These are phyloP conservation scores for Naganishia cerealis DNA, from an alignment of 1,284 basidiomycete genomes.

Conservation along the genomic window DNA sequence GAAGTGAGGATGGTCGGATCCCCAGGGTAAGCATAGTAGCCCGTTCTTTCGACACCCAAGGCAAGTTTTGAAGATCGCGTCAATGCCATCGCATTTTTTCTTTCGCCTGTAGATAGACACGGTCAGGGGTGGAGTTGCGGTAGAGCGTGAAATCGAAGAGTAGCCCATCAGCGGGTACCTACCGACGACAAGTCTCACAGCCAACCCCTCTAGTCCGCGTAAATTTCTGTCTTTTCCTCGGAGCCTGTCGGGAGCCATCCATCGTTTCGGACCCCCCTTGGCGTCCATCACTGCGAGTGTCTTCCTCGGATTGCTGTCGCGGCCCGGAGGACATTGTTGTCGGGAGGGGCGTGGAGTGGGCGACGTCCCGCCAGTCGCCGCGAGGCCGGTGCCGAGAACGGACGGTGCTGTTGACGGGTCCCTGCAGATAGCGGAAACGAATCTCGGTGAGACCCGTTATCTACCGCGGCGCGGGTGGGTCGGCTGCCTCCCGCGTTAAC, in stretches of 20 bases:
- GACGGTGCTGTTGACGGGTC: not conserved
- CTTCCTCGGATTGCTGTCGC: not conserved
- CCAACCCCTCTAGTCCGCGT: constrained; percentile 23
- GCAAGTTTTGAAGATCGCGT: constrained; percentile 26
- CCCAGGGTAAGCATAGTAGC: constrained; percentile 18
- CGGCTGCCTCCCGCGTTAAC: not conserved
- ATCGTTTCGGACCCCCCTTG: not conserved
- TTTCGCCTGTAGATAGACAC: not conserved
- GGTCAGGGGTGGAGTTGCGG: not conserved
- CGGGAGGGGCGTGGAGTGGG: too few relatives aligned
- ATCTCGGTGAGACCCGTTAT: not conserved
- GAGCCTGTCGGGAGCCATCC: not conserved
- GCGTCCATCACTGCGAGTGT: not conserved
- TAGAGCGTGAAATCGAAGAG: not conserved
- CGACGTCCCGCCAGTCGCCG: too few relatives aligned
- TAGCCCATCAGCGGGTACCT: not conserved
- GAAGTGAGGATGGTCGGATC: constrained; percentile 11
- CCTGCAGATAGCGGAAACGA: not conserved
- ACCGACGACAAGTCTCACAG: constrained; percentile 25
- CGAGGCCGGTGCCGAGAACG: too few relatives aligned
- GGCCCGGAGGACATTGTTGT: not conserved
- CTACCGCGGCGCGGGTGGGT: not conserved
- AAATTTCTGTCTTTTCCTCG: constrained; percentile 11
- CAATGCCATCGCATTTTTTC: constrained; percentile 24
- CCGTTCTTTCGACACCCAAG: constrained; percentile 27